phyloP scores from a whole-genome alignment of 495 filamentous ascomycete genomes.

The Podospora appendiculata region DNA sequence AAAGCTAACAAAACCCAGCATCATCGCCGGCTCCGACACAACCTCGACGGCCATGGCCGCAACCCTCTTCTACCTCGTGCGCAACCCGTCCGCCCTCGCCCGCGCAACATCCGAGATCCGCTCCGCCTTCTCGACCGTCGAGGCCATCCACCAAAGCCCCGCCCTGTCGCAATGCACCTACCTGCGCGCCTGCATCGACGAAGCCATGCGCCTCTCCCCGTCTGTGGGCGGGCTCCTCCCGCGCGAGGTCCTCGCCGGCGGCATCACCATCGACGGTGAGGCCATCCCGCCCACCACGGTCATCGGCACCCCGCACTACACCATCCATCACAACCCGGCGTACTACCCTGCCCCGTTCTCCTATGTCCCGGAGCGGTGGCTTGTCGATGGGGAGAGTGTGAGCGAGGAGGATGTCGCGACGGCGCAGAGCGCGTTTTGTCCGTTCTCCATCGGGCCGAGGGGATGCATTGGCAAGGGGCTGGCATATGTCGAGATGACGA shows the following conservation, averaged over 20 bases:
- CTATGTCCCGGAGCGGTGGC: slow-evolving; percentile 50
- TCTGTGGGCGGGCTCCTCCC: slow-evolving; percentile 54
- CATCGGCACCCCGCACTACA: slow-evolving; percentile 47
- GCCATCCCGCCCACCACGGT: slow-evolving; percentile 44
- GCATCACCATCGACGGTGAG: slow-evolving; percentile 48
- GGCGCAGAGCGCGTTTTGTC: slow-evolving; percentile 46
- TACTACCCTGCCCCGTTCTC: slow-evolving; percentile 48
- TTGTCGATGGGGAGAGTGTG: slow-evolving; percentile 16
- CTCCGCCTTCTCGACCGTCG: slow-evolving; percentile 37
- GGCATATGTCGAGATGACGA: slow-evolving; percentile 47
- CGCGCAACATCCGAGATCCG: slow-evolving; percentile 44
- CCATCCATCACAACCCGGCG: slow-evolving; percentile 46
- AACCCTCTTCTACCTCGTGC: slow-evolving; percentile 59
- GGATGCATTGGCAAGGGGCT: slow-evolving; percentile 54
- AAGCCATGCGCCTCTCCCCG: slow-evolving; percentile 63
- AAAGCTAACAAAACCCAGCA: slow-evolving; percentile 12
- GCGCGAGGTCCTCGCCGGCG: slow-evolving; percentile 55
- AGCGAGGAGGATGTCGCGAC: slow-evolving; percentile 28
- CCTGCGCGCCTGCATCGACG: slow-evolving; percentile 58
- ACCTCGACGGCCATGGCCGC: slow-evolving; percentile 56
- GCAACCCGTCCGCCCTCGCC: slow-evolving; percentile 43
- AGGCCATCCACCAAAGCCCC: slow-evolving; percentile 43
- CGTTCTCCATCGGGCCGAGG: slow-evolving; percentile 50
- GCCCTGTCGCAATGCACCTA: slow-evolving; percentile 51
- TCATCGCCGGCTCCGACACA: slow-evolving; percentile 56